Conservation (phyloP, 805 yeast genomes). For the Metschnikowia matae region DNA sequence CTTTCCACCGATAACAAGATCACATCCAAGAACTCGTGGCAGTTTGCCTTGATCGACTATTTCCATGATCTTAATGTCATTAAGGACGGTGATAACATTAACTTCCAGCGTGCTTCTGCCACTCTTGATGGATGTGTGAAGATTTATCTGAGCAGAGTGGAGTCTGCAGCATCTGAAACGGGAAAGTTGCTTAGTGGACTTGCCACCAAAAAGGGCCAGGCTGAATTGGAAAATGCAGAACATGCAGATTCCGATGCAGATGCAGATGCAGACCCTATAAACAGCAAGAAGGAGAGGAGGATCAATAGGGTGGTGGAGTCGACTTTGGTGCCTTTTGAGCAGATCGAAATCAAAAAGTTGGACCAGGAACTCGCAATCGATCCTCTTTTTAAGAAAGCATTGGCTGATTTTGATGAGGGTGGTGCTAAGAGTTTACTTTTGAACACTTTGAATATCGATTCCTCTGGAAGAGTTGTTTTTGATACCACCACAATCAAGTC, state of each 20-base stretch:
- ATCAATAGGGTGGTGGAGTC: conserved; percentile 21
- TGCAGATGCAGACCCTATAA: conserved; percentile 20
- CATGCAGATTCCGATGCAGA: conserved; percentile 22
- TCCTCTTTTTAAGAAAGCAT: conserved; percentile 69
- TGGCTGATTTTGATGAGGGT: conserved; percentile 79
- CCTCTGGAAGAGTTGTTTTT: conserved; percentile 54
- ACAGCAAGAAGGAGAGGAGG: conserved; percentile 13
- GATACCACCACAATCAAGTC: conserved; percentile 47
- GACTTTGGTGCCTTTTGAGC: conserved; percentile 36
- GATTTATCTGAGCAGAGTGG: conserved; percentile 86
- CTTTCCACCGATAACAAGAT: conserved; percentile 57
- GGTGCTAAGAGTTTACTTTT: conserved; percentile 69
- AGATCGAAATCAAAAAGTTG: conserved; percentile 49
- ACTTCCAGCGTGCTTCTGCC: conserved; percentile 87
- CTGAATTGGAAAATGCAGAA: conserved; percentile 23
- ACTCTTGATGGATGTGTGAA: conserved; percentile 94
- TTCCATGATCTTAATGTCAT: conserved; percentile 78
- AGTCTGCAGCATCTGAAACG: conserved; percentile 87
- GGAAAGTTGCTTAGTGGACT: conserved; percentile 78
- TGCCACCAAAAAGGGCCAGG: conserved; percentile 32
- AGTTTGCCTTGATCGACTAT: conserved; percentile 85
- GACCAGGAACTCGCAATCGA: conserved; percentile 67
- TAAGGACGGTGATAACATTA: conserved; percentile 69
- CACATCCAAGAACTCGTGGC: conserved; percentile 84
- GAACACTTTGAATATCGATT: conserved; percentile 56